Base-by-base conservation (phyloP, 2,329 filamentous ascomycete species). In the Fusarium newnesense region DNA sequence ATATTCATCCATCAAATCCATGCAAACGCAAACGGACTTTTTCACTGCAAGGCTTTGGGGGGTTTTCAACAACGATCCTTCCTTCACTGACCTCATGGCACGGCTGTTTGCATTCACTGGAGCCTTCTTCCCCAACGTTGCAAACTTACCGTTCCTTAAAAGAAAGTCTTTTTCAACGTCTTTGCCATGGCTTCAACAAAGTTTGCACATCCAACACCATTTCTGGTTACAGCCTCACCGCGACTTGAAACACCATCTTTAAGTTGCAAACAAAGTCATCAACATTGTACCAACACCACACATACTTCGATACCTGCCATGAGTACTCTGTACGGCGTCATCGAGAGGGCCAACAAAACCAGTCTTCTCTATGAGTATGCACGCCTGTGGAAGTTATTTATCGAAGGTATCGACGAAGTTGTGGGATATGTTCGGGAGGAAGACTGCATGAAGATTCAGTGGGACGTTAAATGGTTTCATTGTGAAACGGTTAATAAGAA, bases 281-380 rank as follows among this genome's bases (percentile, higher is more conserved):
- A 43, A 28, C 53, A 62, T 37, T 34, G 58, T 43, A 44, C 36
- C 12, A n/a, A 58, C 19, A 36, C 46, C n/a, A 24, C 24, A 24
- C 19, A 58, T n/a, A 37, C 43, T 26, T 21, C 53, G n/a, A 37
- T 63, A 39, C 40, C 63, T 30, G 36, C 37, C 44, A 50, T 64
- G 47, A 43, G 65, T 13, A 75, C 62, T 53, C 54, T 77, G n/a
- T 65, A 76, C 39, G 36, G 64, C 18, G 72, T 73, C 44, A 46
- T 77, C 24, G 44, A 60, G 24, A 69, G 69, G 21, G 76, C 61
- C 21, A 77, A 77, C 63, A 77, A 77, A 54, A 46, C 72, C 40
- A 54, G 70, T 28, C 43, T 42, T 24, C 18, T 26, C 13, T 16
- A 16, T 21, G 21, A 52, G 28, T 19, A 42, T 39, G 42, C 59